These are phyloP conservation scores for Trypanosoma lewisi DNA, from an alignment of 208 protist genomes.

Conservation along the genomic window DNA sequence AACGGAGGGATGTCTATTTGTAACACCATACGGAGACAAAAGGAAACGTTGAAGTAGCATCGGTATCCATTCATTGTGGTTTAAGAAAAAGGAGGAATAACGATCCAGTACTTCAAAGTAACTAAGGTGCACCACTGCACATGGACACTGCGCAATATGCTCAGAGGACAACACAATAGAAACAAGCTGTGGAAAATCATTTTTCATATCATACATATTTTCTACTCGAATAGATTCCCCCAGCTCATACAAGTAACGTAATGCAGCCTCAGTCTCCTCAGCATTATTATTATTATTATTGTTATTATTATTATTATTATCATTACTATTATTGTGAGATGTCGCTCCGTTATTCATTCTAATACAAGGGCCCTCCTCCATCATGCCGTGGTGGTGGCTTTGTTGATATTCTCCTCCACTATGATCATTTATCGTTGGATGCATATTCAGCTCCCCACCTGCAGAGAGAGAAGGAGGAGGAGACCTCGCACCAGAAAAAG, in stretches of 20 bases:
- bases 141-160: constrained; percentile 26
- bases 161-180: constrained; percentile 45
- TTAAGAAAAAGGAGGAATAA: constrained; percentile 66
- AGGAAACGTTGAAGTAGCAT: constrained; percentile 67
- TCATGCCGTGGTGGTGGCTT: neutral
- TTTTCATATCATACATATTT: constrained; percentile 27
- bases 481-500: too few relatives aligned
- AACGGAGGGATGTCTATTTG: constrained; percentile 50
- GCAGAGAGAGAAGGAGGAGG: too few relatives aligned
- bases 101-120: constrained; percentile 81
- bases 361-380: too few relatives aligned
- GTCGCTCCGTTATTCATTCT: too few relatives aligned
- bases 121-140: constrained; percentile 53
- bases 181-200: constrained; percentile 53
- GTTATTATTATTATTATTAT: too few relatives aligned
- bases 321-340: too few relatives aligned
- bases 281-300: neutral
- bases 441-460: neutral
- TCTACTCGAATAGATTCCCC: constrained; percentile 66
- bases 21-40: constrained; percentile 60
- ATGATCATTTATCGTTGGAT: neutral
- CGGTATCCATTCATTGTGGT: constrained; percentile 51
- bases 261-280: constrained; percentile 55
- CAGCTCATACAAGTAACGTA: constrained; percentile 78
- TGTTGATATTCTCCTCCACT: neutral